Evolutionary conservation across 1,139 yeast genomes (phyloP), one percentile per base, ranked within the genome.

Genomic region (Nakaseomyces bracarensis): DNA sequence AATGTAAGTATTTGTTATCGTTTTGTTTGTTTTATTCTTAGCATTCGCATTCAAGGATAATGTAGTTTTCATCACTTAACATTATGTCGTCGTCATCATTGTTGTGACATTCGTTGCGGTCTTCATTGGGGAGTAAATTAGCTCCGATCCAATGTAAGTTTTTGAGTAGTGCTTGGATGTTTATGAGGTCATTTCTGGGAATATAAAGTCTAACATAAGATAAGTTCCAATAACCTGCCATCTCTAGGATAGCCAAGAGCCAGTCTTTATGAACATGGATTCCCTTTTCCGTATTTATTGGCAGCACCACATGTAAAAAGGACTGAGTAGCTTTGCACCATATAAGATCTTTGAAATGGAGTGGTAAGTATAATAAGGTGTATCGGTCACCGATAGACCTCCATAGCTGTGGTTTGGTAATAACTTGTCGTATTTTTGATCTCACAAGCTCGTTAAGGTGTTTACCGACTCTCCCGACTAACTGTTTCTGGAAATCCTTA

Each of bases 121-220:
- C 44, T 40, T 58, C 62, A 42, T 58, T 57, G 4, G 50, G 49
- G 14, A 56, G 47, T 31, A 58, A 36, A 37, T 49, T 55, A 14
- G 60, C 63, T 38, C 60, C 60, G 11, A 58, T 53, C 63, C 63
- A 58, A 41, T 55, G 54, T 27, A 58, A 38, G 44, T 57, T 58
- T 38, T 49, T 45, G 19, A 57, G 43, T 16, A 58, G 44, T 3
- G 46, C 46, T 16, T 50, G 49, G 6, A 52, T 42, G 21, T 49
- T 51, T 11, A 39, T 47, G 28, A 52, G 43, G 28, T 46, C 46
- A 4, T 34, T 30, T 38, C 58, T 48, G 19, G 46, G 29, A n/a
- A 57, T 47, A 41, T 55, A 55, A n/a, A 58, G 38, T 39, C 57
- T 49, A 42, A 57, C 39, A 8, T 23, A 36, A 41, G 40, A 43